Evolutionary conservation across 495 filamentous ascomycete genomes (phyloP), one percentile per base, ranked within the genome.

Genomic region (Parathielavia appendiculata): DNA sequence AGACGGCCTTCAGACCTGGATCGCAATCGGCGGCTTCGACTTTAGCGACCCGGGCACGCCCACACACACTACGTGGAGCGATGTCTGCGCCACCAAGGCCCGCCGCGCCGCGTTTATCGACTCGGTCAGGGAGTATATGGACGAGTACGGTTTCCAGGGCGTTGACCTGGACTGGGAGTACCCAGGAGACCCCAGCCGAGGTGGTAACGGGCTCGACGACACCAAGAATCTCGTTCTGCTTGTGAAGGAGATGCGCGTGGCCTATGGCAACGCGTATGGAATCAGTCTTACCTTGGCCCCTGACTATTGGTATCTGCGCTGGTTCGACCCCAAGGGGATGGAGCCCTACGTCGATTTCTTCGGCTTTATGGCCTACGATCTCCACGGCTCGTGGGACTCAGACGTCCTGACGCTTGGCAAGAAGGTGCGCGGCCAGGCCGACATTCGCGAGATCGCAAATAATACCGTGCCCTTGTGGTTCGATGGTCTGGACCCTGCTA

Each of bases 281-380:
- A 44, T 79, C 6, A 60, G 69, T 4, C 66, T 81, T 43, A 79
- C 79, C 0, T 47, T 64, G 1, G 78, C 77, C 4, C 61, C 75
- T 0, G 70, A 63, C 0, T 82, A 78, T 56, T 82, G 80, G 79
- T 84, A 84, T 59, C 57, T 58, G 34, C 56, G 72, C 16, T 47
- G 64, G 17, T 84, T 83, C 60, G 74, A 84, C 56, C 23, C 83
- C 32, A 55, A 64, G 1, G 56, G 32, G 1, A 58, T 79, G 19
- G 47, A 69, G 17, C 22, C 35, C 16, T 14, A 65, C 38, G 66
- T 76, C 6, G 79, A 83, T 59, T 84, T 71, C 69, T 65, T 80
- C 44, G 84, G 84, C 58, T 0, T 84, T 23, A 86, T 86, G 82
- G 69, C 61, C 2, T 82, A 81, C 61, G 75, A 80, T 56, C n/a